A percentile compares a stretch with the other conserved stretches of the same genome.
Evolutionary conservation across 129 eudicot genomes (phyloP).

Genomic region (Erigeron canadensis): DNA sequence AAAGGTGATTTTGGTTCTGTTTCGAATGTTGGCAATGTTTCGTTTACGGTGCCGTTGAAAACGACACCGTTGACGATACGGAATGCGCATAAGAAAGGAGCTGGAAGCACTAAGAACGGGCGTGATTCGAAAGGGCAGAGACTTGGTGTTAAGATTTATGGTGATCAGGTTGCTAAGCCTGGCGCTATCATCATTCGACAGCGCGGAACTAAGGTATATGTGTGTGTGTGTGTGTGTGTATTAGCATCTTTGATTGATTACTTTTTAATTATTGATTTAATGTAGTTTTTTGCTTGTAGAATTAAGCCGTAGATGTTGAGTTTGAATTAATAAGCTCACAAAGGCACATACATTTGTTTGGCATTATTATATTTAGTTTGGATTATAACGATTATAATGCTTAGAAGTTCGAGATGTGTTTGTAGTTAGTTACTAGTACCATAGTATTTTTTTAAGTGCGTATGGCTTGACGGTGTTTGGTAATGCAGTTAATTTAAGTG

Average conservation of each 20-base stretch:
- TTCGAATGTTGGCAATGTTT: conserved; percentile 32
- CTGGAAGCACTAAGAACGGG: conserved; percentile 97
- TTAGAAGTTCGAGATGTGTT: too few species aligned
- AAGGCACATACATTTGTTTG: too few species aligned
- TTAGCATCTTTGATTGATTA: neutral
- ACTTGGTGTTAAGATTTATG: conserved; percentile 95
- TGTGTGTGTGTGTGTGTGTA: too few species aligned
- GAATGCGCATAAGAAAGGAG: conserved; percentile 96
- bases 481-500: too few species aligned
- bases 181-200: conserved; percentile 91
- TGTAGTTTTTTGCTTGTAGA: conserved; percentile 6
- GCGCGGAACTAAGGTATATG: conserved; percentile 83
- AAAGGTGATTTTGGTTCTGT: conserved; percentile 61
- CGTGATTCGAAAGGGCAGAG: conserved; percentile 86
- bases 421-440: too few species aligned
- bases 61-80: conserved; percentile 56
- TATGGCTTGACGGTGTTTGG: too few species aligned
- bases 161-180: conserved; percentile 92
- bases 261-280: neutral
- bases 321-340: too few species aligned
- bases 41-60: conserved; percentile 46
- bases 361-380: too few species aligned
- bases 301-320: conserved; percentile 17
- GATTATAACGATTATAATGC: too few species aligned
- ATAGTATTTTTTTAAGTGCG: too few species aligned